Evolutionary conservation across 176 grass and related monocot genomes (phyloP).

Genomic region (Echinochloa phyllopogon): DNA sequence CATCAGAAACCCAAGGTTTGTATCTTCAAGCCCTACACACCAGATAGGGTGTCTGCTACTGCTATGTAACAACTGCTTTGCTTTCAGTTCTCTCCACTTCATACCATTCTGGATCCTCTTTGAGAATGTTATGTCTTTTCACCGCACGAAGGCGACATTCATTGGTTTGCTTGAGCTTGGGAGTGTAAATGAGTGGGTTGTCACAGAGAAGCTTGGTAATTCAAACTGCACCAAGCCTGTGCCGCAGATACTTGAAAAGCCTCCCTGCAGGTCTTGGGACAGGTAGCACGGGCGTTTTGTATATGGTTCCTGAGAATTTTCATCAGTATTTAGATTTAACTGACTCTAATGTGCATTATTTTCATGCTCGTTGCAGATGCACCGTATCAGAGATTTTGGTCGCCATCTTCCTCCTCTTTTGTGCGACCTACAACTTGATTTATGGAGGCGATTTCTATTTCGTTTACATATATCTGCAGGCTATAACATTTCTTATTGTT

Average conservation of each 20-base stretch:
- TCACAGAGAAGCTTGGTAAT: constrained; percentile 88
- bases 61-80: constrained; percentile 31
- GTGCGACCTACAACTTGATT: constrained; percentile 72
- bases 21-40: background rate
- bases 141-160: constrained; percentile 81
- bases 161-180: constrained; percentile 84
- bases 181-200: constrained; percentile 90
- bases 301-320: background rate
- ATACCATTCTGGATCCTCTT: constrained; percentile 97
- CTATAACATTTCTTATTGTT: constrained; percentile 85
- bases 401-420: constrained; percentile 67
- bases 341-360: background rate
- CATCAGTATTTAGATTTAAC: background rate
- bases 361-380: constrained; percentile 55
- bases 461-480: constrained; percentile 83
- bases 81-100: constrained; percentile 72
- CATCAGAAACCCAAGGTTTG: constrained; percentile 82
- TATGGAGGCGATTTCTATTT: constrained; percentile 68
- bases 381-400: constrained; percentile 69
- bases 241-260: constrained; percentile 64
- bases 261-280: constrained; percentile 60
- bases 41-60: background rate
- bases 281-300: constrained; percentile 53
- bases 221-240: constrained; percentile 38
- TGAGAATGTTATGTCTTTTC: constrained; percentile 98